Conservation (phyloP, 2,329 filamentous ascomycete genomes). For the Sclerotinia spermophila region DNA sequence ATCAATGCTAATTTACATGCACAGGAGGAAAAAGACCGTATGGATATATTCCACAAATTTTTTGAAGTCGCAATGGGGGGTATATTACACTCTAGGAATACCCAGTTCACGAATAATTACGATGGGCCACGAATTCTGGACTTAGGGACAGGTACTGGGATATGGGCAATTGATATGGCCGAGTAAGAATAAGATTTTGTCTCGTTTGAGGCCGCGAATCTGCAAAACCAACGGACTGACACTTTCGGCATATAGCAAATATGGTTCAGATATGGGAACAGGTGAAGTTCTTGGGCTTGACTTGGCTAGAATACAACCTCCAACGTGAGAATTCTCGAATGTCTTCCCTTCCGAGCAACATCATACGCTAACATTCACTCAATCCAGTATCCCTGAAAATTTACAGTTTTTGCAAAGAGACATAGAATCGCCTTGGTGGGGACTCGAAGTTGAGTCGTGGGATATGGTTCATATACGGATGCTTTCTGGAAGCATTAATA, state of each 20-base stretch:
- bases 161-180: slow-evolving; percentile 86
- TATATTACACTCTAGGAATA: slow-evolving; percentile 43
- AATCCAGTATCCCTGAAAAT: slow-evolving; percentile 64
- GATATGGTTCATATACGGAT: slow-evolving; percentile 82
- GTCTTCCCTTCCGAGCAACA: neutral
- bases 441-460: slow-evolving; percentile 39
- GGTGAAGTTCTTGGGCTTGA: slow-evolving; percentile 58
- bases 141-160: slow-evolving; percentile 82
- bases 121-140: slow-evolving; percentile 51
- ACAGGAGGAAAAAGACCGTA: slow-evolving; percentile 68
- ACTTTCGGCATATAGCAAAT: slow-evolving; percentile 17
- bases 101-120: slow-evolving; percentile 30
- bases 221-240: slow-evolving; percentile 7
- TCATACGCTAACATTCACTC: neutral
- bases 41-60: slow-evolving; percentile 80
- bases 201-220: neutral
- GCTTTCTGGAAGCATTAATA: slow-evolving; percentile 71
- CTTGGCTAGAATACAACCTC: slow-evolving; percentile 58
- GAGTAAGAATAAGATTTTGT: slow-evolving; percentile 50
- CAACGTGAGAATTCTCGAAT: slow-evolving; percentile 42
- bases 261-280: slow-evolving; percentile 1
- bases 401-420: slow-evolving; percentile 68
- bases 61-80: slow-evolving; percentile 60
- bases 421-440: slow-evolving; percentile 70
- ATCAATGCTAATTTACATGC: slow-evolving; percentile 20